phyloP scores from a whole-genome alignment of 371 early-diverging fungal genomes.

The Syncephalastrum contaminatum region DNA sequence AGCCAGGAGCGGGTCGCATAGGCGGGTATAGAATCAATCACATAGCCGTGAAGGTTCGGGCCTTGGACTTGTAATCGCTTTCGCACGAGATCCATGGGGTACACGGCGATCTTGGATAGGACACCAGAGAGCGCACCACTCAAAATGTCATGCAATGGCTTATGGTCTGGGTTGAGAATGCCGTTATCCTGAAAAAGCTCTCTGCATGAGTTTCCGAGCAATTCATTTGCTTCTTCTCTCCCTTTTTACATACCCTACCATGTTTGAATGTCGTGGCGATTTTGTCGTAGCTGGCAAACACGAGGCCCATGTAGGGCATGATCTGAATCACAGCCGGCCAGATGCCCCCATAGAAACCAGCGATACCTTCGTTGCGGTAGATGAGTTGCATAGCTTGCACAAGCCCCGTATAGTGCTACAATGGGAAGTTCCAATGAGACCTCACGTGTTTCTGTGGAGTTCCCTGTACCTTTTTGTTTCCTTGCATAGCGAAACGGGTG shows the following conservation, averaged over 20 bases:
- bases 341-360: constrained; percentile 88
- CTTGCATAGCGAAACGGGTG: constrained; percentile 90
- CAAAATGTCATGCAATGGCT: constrained; percentile 62
- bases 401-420: constrained; percentile 63
- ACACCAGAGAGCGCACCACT: constrained; percentile 85
- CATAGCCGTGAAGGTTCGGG: constrained; percentile 50
- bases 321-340: constrained; percentile 84
- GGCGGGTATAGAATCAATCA: constrained; percentile 47
- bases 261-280: constrained; percentile 47
- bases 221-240: background rate
- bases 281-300: constrained; percentile 74
- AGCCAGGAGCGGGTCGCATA: constrained; percentile 51
- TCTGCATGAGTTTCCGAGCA: background rate
- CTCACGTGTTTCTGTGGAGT: background rate
- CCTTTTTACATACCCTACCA: constrained; percentile 28
- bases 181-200: constrained; percentile 25
- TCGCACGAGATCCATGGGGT: constrained; percentile 89
- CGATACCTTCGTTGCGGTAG: constrained; percentile 66
- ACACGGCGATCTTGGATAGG: constrained; percentile 80
- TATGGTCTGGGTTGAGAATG: constrained; percentile 23
- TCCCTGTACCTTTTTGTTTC: constrained; percentile 40
- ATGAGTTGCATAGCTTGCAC: constrained; percentile 65
- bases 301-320: constrained; percentile 91
- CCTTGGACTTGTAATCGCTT: constrained; percentile 82
- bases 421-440: background rate